Base-by-base conservation (phyloP, 768 basidiomycete species). In the Suillus placidus region DNA sequence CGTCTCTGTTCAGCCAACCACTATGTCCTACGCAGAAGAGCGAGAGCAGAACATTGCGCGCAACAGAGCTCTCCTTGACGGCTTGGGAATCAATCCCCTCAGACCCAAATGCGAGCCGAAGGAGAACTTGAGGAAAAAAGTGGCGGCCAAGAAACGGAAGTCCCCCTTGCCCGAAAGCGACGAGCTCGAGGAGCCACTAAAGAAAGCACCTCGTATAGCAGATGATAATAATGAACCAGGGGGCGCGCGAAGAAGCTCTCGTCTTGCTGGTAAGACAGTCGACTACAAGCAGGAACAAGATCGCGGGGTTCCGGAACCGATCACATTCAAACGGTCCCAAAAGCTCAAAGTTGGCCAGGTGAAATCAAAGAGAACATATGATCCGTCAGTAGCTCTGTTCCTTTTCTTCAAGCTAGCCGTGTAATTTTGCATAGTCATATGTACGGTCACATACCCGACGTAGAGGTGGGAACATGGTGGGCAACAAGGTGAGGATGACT, bases 401-500 rank as follows among this genome's bases (percentile, higher is more conserved):
- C 10, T 65, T 30, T 0, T 74, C 69, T 47, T 73, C 77, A 10
- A 71, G 76, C 26, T 26, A 16, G n/a, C 26, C 49, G 12, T 57
- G 23, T 23, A 63, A 70, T 52, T 32, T 23, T 58, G 4, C 32
- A 63, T 66, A 93, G 92, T 13, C 95, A 94, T 78, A 83, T 79
- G 2, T 95, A 87, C 75, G 95, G 95, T 0, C 70, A 81, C 40
- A 96, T 97, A 64, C 93, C 94, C 7, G 93, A 86, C 3, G 76
- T 97, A 23, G 81, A 83, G 32, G 87, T 95, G 18, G 94, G 94
- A 3, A 88, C 88, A 32, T 93, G 91, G 89, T 97, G 94, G 93
- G 84, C 86, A 63, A 85, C 82, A 6, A 81, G 94, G 80, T 82
- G 78, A 64, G 86, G 70, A 12, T 5, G 32, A 34, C 23, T 30